A percentile compares a stretch with the other conserved stretches of the same genome.
Evolutionary conservation across 2,329 filamentous ascomycete species (phyloP).

Genomic region (Sporothrix euskadiensis): DNA sequence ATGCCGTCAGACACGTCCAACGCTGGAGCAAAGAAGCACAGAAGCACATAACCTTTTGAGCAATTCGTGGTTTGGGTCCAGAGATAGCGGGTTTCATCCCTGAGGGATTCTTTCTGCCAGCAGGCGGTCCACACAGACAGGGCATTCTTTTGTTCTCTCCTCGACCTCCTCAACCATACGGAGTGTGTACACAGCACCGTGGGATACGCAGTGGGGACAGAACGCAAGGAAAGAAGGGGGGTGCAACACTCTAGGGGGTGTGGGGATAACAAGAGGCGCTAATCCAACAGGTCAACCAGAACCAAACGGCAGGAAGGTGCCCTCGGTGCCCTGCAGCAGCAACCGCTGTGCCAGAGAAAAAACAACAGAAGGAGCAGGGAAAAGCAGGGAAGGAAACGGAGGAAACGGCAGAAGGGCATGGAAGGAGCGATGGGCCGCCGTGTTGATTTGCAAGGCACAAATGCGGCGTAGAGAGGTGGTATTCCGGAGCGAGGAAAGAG

Average conservation of each 20-base stretch:
- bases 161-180: constrained; percentile 1
- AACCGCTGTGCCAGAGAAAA: neutral
- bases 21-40: neutral
- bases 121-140: constrained; percentile 8
- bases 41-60: neutral
- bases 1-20: neutral
- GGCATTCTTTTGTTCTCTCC: neutral
- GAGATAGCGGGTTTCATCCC: constrained; percentile 30
- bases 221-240: constrained; percentile 15
- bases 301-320: neutral
- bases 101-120: neutral
- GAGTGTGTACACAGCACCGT: too few species aligned
- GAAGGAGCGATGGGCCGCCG: neutral
- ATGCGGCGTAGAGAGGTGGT: neutral
- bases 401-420: neutral
- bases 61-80: neutral
- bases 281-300: constrained; percentile 1
- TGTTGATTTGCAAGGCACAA: neutral
- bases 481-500: neutral
- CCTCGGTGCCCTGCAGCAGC: constrained; percentile 10
- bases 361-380: neutral
- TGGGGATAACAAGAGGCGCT: constrained; percentile 23
- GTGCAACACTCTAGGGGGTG: constrained; percentile 14
- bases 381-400: neutral
- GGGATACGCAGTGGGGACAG: constrained; percentile 16